phyloP scores from a whole-genome alignment of 768 basidiomycete genomes.

The Amanita pallidorosea region DNA sequence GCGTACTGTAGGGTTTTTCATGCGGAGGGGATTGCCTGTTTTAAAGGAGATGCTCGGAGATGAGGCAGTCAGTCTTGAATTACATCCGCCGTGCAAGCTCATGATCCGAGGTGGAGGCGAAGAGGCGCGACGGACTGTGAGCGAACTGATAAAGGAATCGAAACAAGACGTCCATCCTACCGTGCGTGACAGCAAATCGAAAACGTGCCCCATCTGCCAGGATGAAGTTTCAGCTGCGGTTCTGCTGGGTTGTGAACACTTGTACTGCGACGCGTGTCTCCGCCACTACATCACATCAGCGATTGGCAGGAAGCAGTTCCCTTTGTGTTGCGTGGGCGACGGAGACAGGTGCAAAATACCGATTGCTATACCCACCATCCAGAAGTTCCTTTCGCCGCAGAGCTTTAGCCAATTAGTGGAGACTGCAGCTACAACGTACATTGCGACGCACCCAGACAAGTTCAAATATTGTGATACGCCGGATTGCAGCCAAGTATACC shows the following conservation, averaged over 20 bases:
- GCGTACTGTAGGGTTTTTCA: conserved; percentile 36
- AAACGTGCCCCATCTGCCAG: conserved; percentile 1
- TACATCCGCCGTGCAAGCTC: conserved; percentile 26
- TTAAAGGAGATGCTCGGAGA: conserved; percentile 45
- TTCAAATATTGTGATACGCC: conserved; percentile 45
- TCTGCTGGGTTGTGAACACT: background rate
- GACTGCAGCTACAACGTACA: conserved; percentile 32
- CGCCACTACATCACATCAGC: conserved; percentile 1
- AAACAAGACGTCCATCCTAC: background rate
- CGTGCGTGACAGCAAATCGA: background rate
- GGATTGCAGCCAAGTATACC: conserved; percentile 42
- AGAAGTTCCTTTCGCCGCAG: conserved; percentile 23
- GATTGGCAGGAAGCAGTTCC: background rate
- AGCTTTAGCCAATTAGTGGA: conserved; percentile 31
- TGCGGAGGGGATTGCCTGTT: conserved; percentile 35
- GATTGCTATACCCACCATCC: conserved; percentile 29
- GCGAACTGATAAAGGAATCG: conserved; percentile 32
- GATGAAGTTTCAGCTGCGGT: background rate
- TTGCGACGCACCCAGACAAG: conserved; percentile 31
- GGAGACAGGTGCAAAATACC: conserved; percentile 5
- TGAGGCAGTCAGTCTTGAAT: conserved; percentile 36
- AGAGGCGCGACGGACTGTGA: conserved; percentile 31
- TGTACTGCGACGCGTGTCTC: conserved; percentile 1
- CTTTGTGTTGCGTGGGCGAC: background rate
- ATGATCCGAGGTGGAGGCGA: conserved; percentile 47